phyloP scores from a whole-genome alignment of 306 rosid species.

The Gleditsia sinensis region DNA sequence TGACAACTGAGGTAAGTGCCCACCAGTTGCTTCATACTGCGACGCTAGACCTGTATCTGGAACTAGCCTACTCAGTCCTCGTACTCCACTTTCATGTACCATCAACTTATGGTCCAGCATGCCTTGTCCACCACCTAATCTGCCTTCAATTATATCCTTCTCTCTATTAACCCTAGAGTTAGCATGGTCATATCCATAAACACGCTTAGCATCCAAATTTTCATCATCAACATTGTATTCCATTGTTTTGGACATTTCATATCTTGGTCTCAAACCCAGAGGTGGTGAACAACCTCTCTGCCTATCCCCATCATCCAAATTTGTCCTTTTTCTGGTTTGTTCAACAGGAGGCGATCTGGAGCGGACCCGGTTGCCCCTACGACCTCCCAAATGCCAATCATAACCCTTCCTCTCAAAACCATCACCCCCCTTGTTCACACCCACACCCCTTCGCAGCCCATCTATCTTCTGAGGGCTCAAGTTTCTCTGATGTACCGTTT shows the following conservation, averaged over 20 bases:
- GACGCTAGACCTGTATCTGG: conserved; percentile 41
- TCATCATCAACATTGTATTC: conserved; percentile 45
- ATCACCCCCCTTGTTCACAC: conserved; percentile 45
- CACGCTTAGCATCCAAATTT: conserved; percentile 36
- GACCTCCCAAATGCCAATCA: conserved; percentile 54
- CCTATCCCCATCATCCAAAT: conserved; percentile 49
- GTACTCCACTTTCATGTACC: conserved; percentile 45
- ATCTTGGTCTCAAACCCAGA: conserved; percentile 47
- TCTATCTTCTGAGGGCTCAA: conserved; percentile 57
- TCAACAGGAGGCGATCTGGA: conserved; percentile 63
- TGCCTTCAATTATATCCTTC: conserved; percentile 49
- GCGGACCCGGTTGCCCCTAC: conserved; percentile 41
- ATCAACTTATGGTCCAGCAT: conserved; percentile 46
- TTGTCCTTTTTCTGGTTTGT: conserved; percentile 50
- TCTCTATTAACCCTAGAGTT: conserved; percentile 40
- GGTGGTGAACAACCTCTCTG: conserved; percentile 53
- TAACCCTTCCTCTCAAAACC: conserved; percentile 58
- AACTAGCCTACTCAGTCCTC: conserved; percentile 53
- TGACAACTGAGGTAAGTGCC: conserved; percentile 40
- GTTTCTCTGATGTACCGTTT: conserved; percentile 50
- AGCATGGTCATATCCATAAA: conserved; percentile 23
- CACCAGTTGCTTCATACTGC: conserved; percentile 43
- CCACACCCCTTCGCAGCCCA: conserved; percentile 45
- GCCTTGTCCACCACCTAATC: conserved; percentile 48
- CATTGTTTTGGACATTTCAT: conserved; percentile 40